These are phyloP conservation scores for Acacia crassicarpa DNA, from an alignment of 306 rosid genomes.

Conservation along the genomic window DNA sequence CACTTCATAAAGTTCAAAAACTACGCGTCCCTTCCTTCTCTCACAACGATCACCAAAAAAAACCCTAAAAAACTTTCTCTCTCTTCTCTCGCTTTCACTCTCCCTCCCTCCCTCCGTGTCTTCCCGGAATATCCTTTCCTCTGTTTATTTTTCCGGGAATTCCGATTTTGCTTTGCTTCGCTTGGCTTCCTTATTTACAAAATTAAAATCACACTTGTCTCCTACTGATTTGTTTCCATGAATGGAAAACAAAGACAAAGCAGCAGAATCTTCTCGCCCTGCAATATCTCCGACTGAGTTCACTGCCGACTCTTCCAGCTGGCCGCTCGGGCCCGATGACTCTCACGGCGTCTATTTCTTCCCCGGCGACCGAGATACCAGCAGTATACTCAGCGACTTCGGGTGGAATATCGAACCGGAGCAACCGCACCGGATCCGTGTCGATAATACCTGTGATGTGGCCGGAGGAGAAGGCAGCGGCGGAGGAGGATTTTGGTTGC, in stretches of 20 bases:
- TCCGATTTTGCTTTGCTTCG: background rate
- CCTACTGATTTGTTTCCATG: slow-evolving; percentile 21
- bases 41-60: slow-evolving; percentile 53
- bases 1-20: slow-evolving; percentile 56
- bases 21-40: slow-evolving; percentile 64
- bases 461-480: slow-evolving; percentile 28
- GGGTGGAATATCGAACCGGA: slow-evolving; percentile 65
- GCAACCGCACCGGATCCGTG: slow-evolving; percentile 38
- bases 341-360: slow-evolving; percentile 45
- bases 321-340: slow-evolving; percentile 49
- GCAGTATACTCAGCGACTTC: slow-evolving; percentile 59
- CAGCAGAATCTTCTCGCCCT: slow-evolving; percentile 39
- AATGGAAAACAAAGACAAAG: slow-evolving; percentile 44
- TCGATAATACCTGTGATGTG: slow-evolving; percentile 33
- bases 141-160: slow-evolving; percentile 3
- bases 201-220: background rate
- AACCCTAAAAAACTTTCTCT: slow-evolving; percentile 47
- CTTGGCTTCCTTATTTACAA: background rate
- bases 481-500: slow-evolving; percentile 9
- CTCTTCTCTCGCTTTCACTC: slow-evolving; percentile 3
- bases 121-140: slow-evolving; percentile 28
- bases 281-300: slow-evolving; percentile 33
- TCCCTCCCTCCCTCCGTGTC: background rate
- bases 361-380: slow-evolving; percentile 41
- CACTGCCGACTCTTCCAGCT: slow-evolving; percentile 50